Evolutionary conservation across 352 stramenopile species (phyloP), one percentile per base, ranked within the genome.

Genomic region (Pythium dissimile): DNA sequence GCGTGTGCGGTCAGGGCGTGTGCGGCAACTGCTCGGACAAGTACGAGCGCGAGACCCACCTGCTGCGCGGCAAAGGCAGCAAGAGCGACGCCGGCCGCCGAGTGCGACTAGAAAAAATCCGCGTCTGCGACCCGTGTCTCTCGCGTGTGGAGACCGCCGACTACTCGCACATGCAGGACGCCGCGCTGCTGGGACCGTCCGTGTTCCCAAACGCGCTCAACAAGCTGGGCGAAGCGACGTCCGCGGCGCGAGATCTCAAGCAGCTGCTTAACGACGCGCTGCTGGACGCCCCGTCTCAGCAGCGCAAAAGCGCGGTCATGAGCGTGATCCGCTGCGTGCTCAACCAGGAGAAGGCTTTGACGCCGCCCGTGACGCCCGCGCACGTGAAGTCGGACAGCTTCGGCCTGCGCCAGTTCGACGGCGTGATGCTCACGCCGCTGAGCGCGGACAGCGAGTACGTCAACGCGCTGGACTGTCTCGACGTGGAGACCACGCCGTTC

Each of bases 1-100:
- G 77, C 39, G 48, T 90, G 24, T 90, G 80, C 35, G 76, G 75
- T 9, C 84, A 84, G 49, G 54, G 65, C 34, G 77, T 88, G 34
- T 90, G 80, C 53, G 45, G 63, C 41, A 60, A 58, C 44, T 90
- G 80, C 62, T 72, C 64, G 30, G 59, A 35, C 37, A 69, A 67
- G 37, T 64, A 71, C 38, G 62, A 75, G 30, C 63, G 69, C 3
- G 58, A 65, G 42, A 47, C 28, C 20, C 43, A 55, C 49, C 24
- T 24, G 18, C 27, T 49, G 9, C 21, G 30, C 15, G 24, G 47
- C 37, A 42, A 41, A 3, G 44, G 26, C 44, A 20, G 18, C 15
- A 30, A 27, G 38, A 32, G 18, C 16, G 12, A 18, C 11, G 18
- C 28, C 27, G 10, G 31, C 20, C 46, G 31, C 30, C 48, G 31